Percentiles rank a stretch among this genome's conserved stretches.
Evolutionary conservation across 176 grass and related monocot genomes (phyloP).

Genomic region (Triticum timopheevii): DNA sequence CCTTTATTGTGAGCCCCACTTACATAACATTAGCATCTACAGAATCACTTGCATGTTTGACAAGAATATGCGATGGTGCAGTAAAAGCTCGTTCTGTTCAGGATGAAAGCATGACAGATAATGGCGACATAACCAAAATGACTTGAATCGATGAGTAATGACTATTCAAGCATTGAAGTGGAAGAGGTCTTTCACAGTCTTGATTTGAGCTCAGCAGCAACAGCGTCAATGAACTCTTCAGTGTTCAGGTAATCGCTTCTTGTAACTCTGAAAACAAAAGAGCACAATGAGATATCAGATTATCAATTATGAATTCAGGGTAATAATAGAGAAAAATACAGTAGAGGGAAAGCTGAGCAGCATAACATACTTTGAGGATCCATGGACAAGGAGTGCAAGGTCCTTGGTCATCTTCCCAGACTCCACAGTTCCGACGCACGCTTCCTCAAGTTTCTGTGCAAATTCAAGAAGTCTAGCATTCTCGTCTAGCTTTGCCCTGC

Average conservation of each 20-base stretch:
- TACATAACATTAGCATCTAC: conserved; percentile 11
- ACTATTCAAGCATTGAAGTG: background rate
- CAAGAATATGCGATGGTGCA: background rate
- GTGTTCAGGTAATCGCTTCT: conserved; percentile 82
- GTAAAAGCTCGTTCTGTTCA: conserved; percentile 10
- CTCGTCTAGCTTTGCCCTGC: conserved; percentile 91
- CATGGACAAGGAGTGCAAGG: conserved; percentile 91
- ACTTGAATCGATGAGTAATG: background rate
- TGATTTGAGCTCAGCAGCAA: conserved; percentile 65
- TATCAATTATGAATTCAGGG: background rate
- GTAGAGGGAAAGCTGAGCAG: background rate
- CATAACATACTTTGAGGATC: conserved; percentile 65
- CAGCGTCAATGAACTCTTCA: conserved; percentile 90
- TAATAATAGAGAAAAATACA: background rate
- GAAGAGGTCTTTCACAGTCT: conserved; percentile 24
- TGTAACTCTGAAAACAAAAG: conserved; percentile 47
- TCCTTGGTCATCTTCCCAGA: conserved; percentile 99
- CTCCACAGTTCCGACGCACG: conserved; percentile 82
- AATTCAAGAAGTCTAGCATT: conserved; percentile 83
- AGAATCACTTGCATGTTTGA: background rate
- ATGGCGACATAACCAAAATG: conserved; percentile 24
- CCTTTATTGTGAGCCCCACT: conserved; percentile 31
- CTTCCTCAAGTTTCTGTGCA: conserved; percentile 77
- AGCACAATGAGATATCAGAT: background rate
- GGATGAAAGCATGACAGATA: background rate